Conservation (phyloP, 495 filamentous ascomycete species). For the Hypomontagnella submonticulosa region DNA sequence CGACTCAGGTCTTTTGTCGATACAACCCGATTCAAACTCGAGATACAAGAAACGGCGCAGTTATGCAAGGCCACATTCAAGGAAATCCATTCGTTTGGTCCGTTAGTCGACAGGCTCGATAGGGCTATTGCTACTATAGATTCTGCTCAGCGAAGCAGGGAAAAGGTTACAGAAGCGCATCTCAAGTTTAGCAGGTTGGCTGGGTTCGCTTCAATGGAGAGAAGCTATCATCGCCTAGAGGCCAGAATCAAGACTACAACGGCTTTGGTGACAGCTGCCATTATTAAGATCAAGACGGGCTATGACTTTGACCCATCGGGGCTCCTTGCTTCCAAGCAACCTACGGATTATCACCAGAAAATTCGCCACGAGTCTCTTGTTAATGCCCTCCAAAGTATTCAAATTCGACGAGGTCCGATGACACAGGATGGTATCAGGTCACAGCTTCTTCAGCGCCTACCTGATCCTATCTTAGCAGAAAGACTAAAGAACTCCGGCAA, state of each 20-base stretch:
- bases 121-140: conserved; percentile 12
- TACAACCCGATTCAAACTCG: conserved; percentile 14
- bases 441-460: conserved; percentile 29
- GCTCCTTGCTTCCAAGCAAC: conserved; percentile 15
- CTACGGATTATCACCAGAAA: not conserved
- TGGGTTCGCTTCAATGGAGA: conserved; percentile 17
- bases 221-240: conserved; percentile 22
- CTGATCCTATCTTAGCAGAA: conserved; percentile 19
- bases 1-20: conserved; percentile 9
- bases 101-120: conserved; percentile 12
- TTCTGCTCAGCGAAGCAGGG: conserved; percentile 19
- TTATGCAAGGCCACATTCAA: conserved; percentile 10
- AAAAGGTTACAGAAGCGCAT: conserved; percentile 6
- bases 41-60: conserved; percentile 24
- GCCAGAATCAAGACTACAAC: conserved; percentile 19
- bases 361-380: conserved; percentile 17
- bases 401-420: conserved; percentile 25
- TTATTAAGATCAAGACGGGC: conserved; percentile 34
- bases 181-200: conserved; percentile 16
- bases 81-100: conserved; percentile 8
- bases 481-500: conserved; percentile 29
- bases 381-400: conserved; percentile 33
- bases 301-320: conserved; percentile 25
- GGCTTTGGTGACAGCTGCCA: conserved; percentile 7
- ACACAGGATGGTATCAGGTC: conserved; percentile 27